phyloP scores from a whole-genome alignment of 345 rosid genomes.

The Lepidium sativum region DNA sequence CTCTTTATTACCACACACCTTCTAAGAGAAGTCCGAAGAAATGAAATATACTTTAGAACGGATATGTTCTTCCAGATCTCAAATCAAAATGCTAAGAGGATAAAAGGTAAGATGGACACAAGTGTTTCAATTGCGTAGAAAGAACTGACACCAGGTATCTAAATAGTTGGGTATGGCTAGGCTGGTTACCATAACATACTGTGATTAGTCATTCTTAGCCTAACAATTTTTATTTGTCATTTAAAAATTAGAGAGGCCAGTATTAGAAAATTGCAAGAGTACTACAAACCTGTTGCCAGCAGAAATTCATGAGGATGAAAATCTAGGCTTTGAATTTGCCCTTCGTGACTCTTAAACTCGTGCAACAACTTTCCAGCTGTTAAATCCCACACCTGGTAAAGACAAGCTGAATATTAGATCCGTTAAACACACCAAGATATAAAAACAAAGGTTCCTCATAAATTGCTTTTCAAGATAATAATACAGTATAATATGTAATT shows the following conservation, averaged over 20 bases:
- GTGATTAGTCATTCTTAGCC: not conserved
- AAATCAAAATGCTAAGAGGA: not conserved
- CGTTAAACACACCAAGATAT: not conserved
- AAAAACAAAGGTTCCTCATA: not conserved
- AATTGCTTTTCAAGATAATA: not conserved
- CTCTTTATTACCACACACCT: not conserved
- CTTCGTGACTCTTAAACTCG: constrained; percentile 89
- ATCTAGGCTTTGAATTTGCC: constrained; percentile 93
- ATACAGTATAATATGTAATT: not conserved
- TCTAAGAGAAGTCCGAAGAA: not conserved
- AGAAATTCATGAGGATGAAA: constrained; percentile 97
- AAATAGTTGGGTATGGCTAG: not conserved
- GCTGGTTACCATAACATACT: not conserved
- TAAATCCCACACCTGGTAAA: constrained; percentile 88
- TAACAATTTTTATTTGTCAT: not conserved
- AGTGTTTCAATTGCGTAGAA: not conserved
- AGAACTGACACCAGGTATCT: not conserved
- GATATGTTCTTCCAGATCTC: not conserved
- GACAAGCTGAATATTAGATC: constrained; percentile 8
- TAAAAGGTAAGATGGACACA: not conserved
- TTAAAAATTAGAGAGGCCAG: not conserved
- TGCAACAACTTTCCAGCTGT: constrained; percentile 95
- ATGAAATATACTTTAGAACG: not conserved
- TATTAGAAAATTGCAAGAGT: not conserved
- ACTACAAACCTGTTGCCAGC: constrained; percentile 78